Percentiles rank a stretch among this genome's conserved stretches.
Conservation (phyloP, 2,329 filamentous ascomycete species). For the Ophiocordyceps camponoti-saundersi region DNA sequence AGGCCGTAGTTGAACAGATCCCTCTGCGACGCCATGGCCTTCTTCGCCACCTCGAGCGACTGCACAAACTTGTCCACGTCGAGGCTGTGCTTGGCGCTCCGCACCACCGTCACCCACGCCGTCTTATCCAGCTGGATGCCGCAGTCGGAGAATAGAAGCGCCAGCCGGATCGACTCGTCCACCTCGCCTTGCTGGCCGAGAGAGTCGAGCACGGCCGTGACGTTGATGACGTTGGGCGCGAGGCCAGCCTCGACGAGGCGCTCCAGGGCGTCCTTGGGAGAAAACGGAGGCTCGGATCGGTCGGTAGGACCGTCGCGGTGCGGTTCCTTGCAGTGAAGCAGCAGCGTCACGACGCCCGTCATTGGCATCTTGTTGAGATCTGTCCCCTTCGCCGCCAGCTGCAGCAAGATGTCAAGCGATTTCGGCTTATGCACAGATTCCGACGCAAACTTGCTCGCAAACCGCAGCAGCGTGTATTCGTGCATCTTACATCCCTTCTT, state of each 20-base stretch:
- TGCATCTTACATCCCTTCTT: constrained; percentile 15
- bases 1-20: constrained; percentile 22
- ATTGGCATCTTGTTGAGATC: constrained; percentile 28
- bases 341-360: constrained; percentile 37
- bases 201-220: constrained; percentile 55
- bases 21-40: constrained; percentile 27
- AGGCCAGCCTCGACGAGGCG: constrained; percentile 42
- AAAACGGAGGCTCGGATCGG: constrained; percentile 7
- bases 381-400: constrained; percentile 18
- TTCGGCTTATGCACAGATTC: constrained; percentile 19
- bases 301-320: constrained; percentile 7
- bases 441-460: constrained; percentile 27
- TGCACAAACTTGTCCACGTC: constrained; percentile 33
- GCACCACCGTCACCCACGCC: constrained; percentile 53
- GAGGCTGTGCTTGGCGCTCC: constrained; percentile 44
- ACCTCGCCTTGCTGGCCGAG: constrained; percentile 36
- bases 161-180: constrained; percentile 17
- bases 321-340: constrained; percentile 26
- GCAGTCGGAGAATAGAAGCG: constrained; percentile 15
- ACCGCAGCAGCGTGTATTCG: constrained; percentile 26
- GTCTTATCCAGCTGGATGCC: constrained; percentile 45
- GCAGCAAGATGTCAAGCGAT: constrained; percentile 23
- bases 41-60: constrained; percentile 20
- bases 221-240: constrained; percentile 41
- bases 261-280: constrained; percentile 14